These are phyloP conservation scores for Tylopilus sp. DNA, from an alignment of 768 basidiomycete species.

Conservation along the genomic window DNA sequence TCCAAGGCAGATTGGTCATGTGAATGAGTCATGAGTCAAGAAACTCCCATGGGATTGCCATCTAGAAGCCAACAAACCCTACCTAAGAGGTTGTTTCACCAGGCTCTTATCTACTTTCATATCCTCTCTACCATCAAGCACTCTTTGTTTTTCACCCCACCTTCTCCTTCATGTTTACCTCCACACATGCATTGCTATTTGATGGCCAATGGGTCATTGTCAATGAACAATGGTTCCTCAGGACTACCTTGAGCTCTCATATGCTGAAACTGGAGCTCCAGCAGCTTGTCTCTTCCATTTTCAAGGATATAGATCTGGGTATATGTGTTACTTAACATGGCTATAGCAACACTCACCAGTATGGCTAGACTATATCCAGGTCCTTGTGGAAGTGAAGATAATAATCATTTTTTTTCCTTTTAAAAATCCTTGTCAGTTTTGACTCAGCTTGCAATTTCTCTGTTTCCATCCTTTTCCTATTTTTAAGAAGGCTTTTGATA, in stretches of 20 bases:
- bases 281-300: conserved; percentile 54
- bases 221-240: conserved; percentile 49
- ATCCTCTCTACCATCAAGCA: conserved; percentile 87
- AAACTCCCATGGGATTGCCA: too few relatives aligned
- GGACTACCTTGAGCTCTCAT: conserved; percentile 27
- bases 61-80: too few relatives aligned
- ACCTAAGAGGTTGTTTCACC: too few relatives aligned
- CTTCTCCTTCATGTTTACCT: conserved; percentile 44
- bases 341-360: conserved; percentile 1
- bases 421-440: too few relatives aligned
- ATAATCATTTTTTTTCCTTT: too few relatives aligned
- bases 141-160: conserved; percentile 71
- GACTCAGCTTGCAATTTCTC: too few relatives aligned
- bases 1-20: too few relatives aligned
- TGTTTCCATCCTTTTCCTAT: too few relatives aligned
- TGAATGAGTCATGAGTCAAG: too few relatives aligned
- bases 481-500: too few relatives aligned
- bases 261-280: conserved; percentile 60
- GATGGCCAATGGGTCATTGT: conserved; percentile 63
- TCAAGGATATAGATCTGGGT: conserved; percentile 35
- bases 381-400: too few relatives aligned
- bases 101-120: conserved; percentile 94
- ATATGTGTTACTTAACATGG: conserved; percentile 4
- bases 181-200: conserved; percentile 53
- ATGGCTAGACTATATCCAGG: conserved; percentile 26